Evolutionary conservation across 75 land plant genomes (phyloP).

Genomic region (Selaginella tamariscina): DNA sequence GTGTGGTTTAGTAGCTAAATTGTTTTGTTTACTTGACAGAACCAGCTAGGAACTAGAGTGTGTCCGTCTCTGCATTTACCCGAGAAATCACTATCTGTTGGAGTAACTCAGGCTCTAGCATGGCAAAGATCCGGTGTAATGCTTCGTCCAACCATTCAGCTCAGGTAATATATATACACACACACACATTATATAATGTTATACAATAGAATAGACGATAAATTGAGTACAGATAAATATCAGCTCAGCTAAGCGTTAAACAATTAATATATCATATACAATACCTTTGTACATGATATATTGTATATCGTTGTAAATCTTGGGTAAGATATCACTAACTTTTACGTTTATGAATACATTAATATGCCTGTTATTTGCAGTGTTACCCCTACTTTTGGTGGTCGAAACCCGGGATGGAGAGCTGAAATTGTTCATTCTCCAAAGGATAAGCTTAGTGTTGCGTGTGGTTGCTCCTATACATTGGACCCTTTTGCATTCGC

Average conservation of each 20-base stretch:
- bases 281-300: too few species aligned
- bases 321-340: too few species aligned
- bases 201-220: too few species aligned
- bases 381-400: slow-evolving; percentile 84
- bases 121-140: slow-evolving; percentile 79
- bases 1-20: too few species aligned
- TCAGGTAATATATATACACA: slow-evolving; percentile 47
- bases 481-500: slow-evolving; percentile 66
- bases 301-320: too few species aligned
- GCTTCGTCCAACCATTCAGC: slow-evolving; percentile 55
- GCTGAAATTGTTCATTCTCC: slow-evolving; percentile 71
- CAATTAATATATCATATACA: too few species aligned
- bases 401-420: slow-evolving; percentile 62
- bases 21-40: slow-evolving; percentile 28
- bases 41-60: slow-evolving; percentile 68
- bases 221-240: too few species aligned
- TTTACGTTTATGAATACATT: not conserved
- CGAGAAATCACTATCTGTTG: slow-evolving; percentile 76
- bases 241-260: too few species aligned
- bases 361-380: slow-evolving; percentile 19
- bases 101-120: slow-evolving; percentile 61
- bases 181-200: too few species aligned
- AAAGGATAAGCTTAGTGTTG: slow-evolving; percentile 53
- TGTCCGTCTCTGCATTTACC: slow-evolving; percentile 75
- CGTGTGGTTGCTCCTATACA: slow-evolving; percentile 60